Conservation (phyloP, 768 basidiomycete species). For the Mycena polygramma region DNA sequence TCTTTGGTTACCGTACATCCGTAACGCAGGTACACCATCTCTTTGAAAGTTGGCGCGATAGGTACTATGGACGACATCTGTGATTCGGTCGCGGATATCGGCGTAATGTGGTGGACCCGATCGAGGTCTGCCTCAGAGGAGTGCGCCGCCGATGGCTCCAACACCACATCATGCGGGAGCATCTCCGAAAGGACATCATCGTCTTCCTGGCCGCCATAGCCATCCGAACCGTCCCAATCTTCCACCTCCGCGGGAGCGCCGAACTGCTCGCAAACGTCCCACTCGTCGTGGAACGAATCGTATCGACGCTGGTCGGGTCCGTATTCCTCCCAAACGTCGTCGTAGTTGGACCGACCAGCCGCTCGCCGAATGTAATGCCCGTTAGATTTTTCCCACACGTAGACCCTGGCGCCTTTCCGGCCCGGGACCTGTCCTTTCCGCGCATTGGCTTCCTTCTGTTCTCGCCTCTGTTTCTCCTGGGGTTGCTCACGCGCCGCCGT, state of each 20-base stretch:
- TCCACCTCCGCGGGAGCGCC: not conserved
- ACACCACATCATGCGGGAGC: too few relatives aligned
- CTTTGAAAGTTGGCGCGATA: not conserved
- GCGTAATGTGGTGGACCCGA: not conserved
- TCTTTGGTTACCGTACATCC: not conserved
- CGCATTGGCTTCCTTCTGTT: not conserved
- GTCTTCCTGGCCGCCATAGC: not conserved
- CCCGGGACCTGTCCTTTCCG: not conserved
- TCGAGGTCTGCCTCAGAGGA: not conserved
- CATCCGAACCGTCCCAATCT: not conserved
- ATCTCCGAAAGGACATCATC: not conserved
- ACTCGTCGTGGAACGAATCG: constrained; percentile 12
- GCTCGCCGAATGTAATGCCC: constrained; percentile 5
- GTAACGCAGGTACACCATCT: not conserved
- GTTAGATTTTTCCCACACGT: constrained; percentile 6
- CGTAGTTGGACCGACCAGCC: not conserved
- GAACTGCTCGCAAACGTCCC: constrained; percentile 9
- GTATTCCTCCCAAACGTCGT: constrained; percentile 8
- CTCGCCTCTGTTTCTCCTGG: not conserved
- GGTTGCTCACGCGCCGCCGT: not conserved
- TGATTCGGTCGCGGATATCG: not conserved
- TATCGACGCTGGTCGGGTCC: constrained; percentile 11
- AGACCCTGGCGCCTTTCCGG: constrained; percentile 3
- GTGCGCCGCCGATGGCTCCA: not conserved
- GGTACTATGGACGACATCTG: not conserved